Evolutionary conservation across 1,139 yeast genomes (phyloP).

Genomic region (Hemisphaericaspora subhashii): DNA sequence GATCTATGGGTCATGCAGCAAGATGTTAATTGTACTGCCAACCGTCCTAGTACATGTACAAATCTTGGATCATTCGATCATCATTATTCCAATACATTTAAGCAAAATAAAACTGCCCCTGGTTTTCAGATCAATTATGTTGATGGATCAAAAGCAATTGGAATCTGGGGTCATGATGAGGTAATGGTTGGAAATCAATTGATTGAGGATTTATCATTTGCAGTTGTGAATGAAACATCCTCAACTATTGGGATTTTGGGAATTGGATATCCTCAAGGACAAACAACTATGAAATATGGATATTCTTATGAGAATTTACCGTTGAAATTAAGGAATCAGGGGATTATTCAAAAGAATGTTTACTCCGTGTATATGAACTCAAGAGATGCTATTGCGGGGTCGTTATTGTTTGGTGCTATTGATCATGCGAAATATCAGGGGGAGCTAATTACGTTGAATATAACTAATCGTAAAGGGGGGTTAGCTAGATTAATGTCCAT

Average conservation of each 20-base stretch:
- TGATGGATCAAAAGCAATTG: slow-evolving; percentile 33
- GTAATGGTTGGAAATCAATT: slow-evolving; percentile 19
- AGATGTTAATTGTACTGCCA: slow-evolving; percentile 8
- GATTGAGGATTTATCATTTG: slow-evolving; percentile 47
- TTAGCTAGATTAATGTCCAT: not conserved
- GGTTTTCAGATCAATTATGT: slow-evolving; percentile 45
- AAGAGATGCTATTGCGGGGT: slow-evolving; percentile 32
- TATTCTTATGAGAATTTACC: slow-evolving; percentile 26
- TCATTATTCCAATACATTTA: slow-evolving; percentile 10
- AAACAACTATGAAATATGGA: slow-evolving; percentile 15
- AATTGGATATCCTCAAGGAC: slow-evolving; percentile 30
- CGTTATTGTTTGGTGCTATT: slow-evolving; percentile 57
- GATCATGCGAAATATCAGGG: slow-evolving; percentile 55
- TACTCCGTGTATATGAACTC: slow-evolving; percentile 55
- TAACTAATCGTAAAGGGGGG: slow-evolving; percentile 6
- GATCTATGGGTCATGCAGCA: slow-evolving; percentile 40
- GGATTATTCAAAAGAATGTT: slow-evolving; percentile 48
- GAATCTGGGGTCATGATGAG: slow-evolving; percentile 66
- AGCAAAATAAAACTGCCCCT: slow-evolving; percentile 6
- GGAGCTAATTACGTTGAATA: slow-evolving; percentile 31
- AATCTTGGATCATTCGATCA: slow-evolving; percentile 13
- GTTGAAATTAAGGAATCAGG: slow-evolving; percentile 30
- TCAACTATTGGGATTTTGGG: slow-evolving; percentile 51
- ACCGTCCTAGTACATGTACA: not conserved
- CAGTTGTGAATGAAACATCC: slow-evolving; percentile 44